phyloP scores from a whole-genome alignment of 805 yeast species.

The Vanderwaltozyma verrucispora region DNA sequence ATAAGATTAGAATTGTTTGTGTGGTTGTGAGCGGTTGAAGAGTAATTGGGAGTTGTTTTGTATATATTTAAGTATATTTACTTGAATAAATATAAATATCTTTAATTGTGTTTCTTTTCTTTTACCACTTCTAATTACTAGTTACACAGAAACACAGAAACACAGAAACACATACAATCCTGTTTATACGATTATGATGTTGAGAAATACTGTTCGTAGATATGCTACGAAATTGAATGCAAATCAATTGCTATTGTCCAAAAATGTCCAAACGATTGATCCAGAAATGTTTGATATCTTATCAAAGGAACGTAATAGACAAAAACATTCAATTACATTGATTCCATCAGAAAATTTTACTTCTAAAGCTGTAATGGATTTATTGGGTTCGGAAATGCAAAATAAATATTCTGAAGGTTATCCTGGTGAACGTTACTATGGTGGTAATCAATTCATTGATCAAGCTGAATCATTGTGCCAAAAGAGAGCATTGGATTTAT shows the following conservation, averaged over 20 bases:
- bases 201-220: not conserved
- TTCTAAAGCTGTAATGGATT: constrained; percentile 87
- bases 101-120: too few species aligned
- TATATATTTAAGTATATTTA: too few species aligned
- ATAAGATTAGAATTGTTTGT: too few species aligned
- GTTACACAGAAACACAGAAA: too few species aligned
- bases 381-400: constrained; percentile 92
- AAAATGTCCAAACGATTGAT: constrained; percentile 58
- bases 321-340: constrained; percentile 81
- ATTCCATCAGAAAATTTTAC: constrained; percentile 97
- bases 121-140: too few species aligned
- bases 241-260: constrained; percentile 39
- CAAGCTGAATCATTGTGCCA: constrained; percentile 84
- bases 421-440: constrained; percentile 96
- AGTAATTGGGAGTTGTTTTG: too few species aligned
- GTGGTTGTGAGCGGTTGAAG: too few species aligned
- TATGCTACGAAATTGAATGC: constrained; percentile 2
- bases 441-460: constrained; percentile 95
- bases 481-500: constrained; percentile 81
- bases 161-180: too few species aligned
- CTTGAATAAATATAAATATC: too few species aligned
- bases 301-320: constrained; percentile 70
- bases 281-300: constrained; percentile 79
- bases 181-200: too few species aligned
- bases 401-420: constrained; percentile 98